Conservation (phyloP, 495 filamentous ascomycete species). For the Xylaria acuta region DNA sequence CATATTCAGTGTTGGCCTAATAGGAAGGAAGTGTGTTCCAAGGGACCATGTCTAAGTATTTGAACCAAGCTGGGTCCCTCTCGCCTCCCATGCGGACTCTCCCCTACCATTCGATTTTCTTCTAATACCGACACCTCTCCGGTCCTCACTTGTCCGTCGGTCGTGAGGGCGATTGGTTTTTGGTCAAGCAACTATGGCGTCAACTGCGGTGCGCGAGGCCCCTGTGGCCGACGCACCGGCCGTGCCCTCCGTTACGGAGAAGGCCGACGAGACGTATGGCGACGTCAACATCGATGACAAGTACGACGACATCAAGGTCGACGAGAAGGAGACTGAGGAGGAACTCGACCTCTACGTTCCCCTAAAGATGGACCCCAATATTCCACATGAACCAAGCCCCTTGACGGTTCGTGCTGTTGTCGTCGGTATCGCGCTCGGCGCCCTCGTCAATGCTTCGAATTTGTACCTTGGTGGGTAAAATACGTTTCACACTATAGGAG, state of each 20-base stretch:
- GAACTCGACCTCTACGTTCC: constrained; percentile 56
- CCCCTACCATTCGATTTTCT: not conserved
- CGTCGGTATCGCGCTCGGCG: constrained; percentile 63
- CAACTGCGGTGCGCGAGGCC: constrained; percentile 30
- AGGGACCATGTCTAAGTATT: constrained; percentile 14
- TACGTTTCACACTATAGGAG: not conserved
- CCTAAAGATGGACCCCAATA: constrained; percentile 51
- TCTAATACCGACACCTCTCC: constrained; percentile 5
- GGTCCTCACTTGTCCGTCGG: not conserved
- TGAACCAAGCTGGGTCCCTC: constrained; percentile 18
- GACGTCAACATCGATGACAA: constrained; percentile 27
- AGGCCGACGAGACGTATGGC: constrained; percentile 30
- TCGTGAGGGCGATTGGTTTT: constrained; percentile 8
- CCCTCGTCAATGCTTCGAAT: constrained; percentile 68
- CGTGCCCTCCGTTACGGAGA: constrained; percentile 23
- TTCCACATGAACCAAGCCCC: constrained; percentile 54
- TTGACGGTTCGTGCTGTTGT: constrained; percentile 64
- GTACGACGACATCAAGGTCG: constrained; percentile 30
- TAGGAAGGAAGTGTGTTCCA: not conserved
- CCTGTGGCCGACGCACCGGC: constrained; percentile 30
- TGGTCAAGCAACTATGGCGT: constrained; percentile 31
- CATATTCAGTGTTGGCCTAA: not conserved
- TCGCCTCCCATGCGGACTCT: not conserved
- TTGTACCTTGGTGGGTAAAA: constrained; percentile 62
- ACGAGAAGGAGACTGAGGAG: constrained; percentile 40